These are phyloP conservation scores for Parietichytrium sp. DNA, from an alignment of 108 stramenopile genomes.

Conservation along the genomic window DNA sequence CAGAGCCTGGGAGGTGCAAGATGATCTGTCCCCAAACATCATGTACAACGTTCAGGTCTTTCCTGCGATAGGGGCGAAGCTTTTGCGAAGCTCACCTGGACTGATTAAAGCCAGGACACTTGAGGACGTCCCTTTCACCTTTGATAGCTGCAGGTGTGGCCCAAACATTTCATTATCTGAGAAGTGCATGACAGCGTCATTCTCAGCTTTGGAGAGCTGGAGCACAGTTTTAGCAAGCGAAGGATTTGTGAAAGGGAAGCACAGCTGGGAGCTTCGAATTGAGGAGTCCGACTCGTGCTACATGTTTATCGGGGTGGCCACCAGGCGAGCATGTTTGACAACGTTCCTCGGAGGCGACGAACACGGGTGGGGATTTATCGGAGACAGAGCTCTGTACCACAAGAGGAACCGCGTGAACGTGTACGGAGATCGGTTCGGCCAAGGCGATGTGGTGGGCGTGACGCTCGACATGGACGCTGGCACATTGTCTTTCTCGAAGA, in stretches of 20 bases:
- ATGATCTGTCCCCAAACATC: too few species aligned
- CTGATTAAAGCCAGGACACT: slow-evolving; percentile 38
- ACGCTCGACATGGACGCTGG: slow-evolving; percentile 64
- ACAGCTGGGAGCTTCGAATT: slow-evolving; percentile 58
- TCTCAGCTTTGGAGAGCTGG: slow-evolving; percentile 52
- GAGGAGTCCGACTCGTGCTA: slow-evolving; percentile 88
- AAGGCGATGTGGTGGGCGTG: slow-evolving; percentile 56
- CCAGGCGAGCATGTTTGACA: slow-evolving; percentile 73
- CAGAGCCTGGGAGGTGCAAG: too few species aligned
- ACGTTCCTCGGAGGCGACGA: slow-evolving; percentile 96
- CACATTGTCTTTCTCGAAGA: slow-evolving; percentile 56
- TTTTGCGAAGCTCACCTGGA: too few species aligned
- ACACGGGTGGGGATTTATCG: slow-evolving; percentile 93
- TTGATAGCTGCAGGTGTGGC: slow-evolving; percentile 42
- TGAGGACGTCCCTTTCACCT: slow-evolving; percentile 17
- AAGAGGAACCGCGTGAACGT: slow-evolving; percentile 70
- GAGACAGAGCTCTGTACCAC: slow-evolving; percentile 93
- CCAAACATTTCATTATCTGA: slow-evolving; percentile 40
- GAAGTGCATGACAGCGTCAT: slow-evolving; percentile 11
- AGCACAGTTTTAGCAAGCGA: slow-evolving; percentile 52
- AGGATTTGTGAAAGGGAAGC: slow-evolving; percentile 44
- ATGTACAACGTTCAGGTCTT: too few species aligned
- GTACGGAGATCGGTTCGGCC: slow-evolving; percentile 61
- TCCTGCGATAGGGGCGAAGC: too few species aligned
- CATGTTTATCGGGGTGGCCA: slow-evolving; percentile 91